Conservation (phyloP, 2,329 filamentous ascomycete genomes). For the Fusarium anthophilum region DNA sequence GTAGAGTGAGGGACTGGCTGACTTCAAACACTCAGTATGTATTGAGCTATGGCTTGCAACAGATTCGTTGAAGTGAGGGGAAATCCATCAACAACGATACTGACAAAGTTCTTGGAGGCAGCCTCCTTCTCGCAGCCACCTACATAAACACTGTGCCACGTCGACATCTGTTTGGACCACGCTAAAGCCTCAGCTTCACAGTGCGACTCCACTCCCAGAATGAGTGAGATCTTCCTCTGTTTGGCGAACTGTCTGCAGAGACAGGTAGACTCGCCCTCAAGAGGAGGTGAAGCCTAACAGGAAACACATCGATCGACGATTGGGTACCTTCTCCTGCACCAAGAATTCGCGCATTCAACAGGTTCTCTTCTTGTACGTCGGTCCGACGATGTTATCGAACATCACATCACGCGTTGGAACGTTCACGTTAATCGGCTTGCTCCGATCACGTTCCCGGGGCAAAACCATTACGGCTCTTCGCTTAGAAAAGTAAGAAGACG, state of each 20-base stretch:
- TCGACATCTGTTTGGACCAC: background rate
- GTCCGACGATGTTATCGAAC: conserved; percentile 23
- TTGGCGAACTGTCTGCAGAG: background rate
- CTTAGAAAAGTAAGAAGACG: background rate
- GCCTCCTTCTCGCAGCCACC: background rate
- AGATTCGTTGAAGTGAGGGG: background rate
- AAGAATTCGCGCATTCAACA: background rate
- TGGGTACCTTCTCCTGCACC: background rate
- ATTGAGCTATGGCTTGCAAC: background rate
- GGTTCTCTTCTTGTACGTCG: conserved; percentile 9
- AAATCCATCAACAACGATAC: background rate
- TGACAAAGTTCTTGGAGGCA: background rate
- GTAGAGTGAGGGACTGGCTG: background rate
- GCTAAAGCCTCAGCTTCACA: conserved; percentile 16
- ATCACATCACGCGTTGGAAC: background rate
- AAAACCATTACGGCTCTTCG: background rate
- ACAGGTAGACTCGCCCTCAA: background rate
- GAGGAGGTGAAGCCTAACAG: conserved; percentile 17
- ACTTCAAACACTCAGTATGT: background rate
- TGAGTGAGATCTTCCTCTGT: background rate
- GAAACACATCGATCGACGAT: conserved; percentile 2
- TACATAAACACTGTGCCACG: conserved; percentile 25
- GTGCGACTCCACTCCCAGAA: background rate
- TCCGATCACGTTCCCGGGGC: conserved; percentile 3
- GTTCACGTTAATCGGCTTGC: conserved; percentile 9